Conservation (phyloP, 805 yeast species). For the Schizosaccharomyces octosporus region DNA sequence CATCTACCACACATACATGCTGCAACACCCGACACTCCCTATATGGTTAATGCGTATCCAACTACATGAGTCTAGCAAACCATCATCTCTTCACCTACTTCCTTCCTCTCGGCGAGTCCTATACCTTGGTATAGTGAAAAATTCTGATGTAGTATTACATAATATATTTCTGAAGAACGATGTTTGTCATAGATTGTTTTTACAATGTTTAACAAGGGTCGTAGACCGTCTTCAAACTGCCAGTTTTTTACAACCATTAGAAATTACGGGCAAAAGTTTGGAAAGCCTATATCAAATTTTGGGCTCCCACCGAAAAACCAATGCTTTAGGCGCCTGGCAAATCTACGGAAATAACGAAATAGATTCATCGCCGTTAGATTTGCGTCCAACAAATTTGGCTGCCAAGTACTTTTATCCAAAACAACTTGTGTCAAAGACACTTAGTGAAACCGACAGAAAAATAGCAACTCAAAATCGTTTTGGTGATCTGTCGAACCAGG, state of each 20-base stretch:
- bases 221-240: background rate
- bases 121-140: background rate
- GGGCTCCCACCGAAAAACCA: background rate
- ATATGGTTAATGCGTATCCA: background rate
- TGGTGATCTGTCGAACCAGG: background rate
- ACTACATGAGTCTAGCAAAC: background rate
- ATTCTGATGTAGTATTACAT: background rate
- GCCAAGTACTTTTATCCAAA: background rate
- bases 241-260: background rate
- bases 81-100: background rate
- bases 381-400: background rate
- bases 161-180: background rate
- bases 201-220: background rate
- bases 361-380: conserved; percentile 7
- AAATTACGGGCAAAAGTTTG: background rate
- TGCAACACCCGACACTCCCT: background rate
- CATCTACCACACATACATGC: background rate
- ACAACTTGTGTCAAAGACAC: background rate
- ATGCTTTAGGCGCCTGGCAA: conserved; percentile 6
- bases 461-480: background rate
- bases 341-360: conserved; percentile 7
- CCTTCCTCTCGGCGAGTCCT: background rate
- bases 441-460: background rate
- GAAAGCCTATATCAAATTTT: background rate
- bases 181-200: background rate